Evolutionary conservation across 1,284 basidiomycete genomes (phyloP).

Genomic region (Ceratobasidium sp.): DNA sequence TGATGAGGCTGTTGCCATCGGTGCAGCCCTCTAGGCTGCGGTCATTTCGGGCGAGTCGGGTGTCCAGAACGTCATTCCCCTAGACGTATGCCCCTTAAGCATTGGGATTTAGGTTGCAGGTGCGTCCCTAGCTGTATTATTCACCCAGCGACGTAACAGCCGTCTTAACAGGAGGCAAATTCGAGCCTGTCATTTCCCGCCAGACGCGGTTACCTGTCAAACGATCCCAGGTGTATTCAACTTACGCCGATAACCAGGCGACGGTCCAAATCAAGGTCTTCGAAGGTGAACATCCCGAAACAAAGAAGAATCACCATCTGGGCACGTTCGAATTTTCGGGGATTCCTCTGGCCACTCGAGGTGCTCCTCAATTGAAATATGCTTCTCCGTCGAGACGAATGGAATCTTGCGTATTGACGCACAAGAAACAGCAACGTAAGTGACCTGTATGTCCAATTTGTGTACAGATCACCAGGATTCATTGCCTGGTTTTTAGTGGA

Average conservation of each 20-base stretch:
- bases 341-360: slow-evolving; percentile 69
- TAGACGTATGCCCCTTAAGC: slow-evolving; percentile 63
- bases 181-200: slow-evolving; percentile 69
- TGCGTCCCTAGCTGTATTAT: not conserved
- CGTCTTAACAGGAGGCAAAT: slow-evolving; percentile 72
- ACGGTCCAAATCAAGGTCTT: slow-evolving; percentile 65
- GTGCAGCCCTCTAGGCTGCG: slow-evolving; percentile 96
- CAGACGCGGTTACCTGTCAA: slow-evolving; percentile 73
- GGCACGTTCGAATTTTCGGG: slow-evolving; percentile 70
- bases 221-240: slow-evolving; percentile 74
- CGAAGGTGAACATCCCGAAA: slow-evolving; percentile 69
- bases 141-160: slow-evolving; percentile 59
- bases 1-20: slow-evolving; percentile 99
- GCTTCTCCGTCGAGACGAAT: slow-evolving; percentile 65
- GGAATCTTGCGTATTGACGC: slow-evolving; percentile 65
- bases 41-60: slow-evolving; percentile 64
- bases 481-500: slow-evolving; percentile 54
- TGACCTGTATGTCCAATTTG: slow-evolving; percentile 56
- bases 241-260: slow-evolving; percentile 66
- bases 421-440: slow-evolving; percentile 65
- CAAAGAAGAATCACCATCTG: slow-evolving; percentile 71
- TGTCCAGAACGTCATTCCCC: slow-evolving; percentile 61
- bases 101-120: slow-evolving; percentile 52
- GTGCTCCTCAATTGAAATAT: slow-evolving; percentile 67
- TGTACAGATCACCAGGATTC: not conserved